Evolutionary conservation across 306 rosid genomes (phyloP).

Genomic region (Mucuna pruriens): DNA sequence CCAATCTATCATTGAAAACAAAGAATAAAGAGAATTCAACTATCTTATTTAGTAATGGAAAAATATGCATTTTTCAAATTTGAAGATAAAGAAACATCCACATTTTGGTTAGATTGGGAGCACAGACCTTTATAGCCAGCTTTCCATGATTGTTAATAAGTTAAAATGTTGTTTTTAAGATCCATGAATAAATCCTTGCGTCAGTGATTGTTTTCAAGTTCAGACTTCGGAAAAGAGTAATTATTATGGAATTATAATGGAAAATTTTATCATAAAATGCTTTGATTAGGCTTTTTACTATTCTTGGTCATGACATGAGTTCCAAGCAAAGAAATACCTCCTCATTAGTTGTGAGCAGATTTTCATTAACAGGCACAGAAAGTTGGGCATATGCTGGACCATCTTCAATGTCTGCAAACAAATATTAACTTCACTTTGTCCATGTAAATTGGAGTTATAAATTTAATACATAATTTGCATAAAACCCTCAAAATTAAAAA

Average conservation of each 20-base stretch:
- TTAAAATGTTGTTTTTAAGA: slow-evolving; percentile 11
- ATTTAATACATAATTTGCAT: slow-evolving; percentile 3
- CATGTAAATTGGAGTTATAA: slow-evolving; percentile 2
- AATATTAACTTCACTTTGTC: not conserved
- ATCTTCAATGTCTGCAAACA: slow-evolving; percentile 61
- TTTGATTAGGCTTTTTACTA: not conserved
- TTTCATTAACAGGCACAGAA: slow-evolving; percentile 56
- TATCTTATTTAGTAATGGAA: not conserved
- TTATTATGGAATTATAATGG: not conserved
- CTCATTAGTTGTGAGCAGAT: slow-evolving; percentile 53
- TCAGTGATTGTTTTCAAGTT: not conserved
- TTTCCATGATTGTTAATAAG: not conserved
- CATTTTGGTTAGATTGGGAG: not conserved
- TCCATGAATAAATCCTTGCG: slow-evolving; percentile 4
- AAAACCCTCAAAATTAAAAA: slow-evolving; percentile 17
- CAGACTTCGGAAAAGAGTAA: slow-evolving; percentile 5
- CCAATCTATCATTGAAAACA: slow-evolving; percentile 3
- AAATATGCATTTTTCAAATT: not conserved
- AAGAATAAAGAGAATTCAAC: not conserved
- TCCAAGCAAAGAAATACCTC: slow-evolving; percentile 49
- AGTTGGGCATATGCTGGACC: slow-evolving; percentile 62
- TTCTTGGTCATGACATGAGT: not conserved
- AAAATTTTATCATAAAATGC: slow-evolving; percentile 28
- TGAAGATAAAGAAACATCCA: slow-evolving; percentile 19
- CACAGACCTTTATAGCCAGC: not conserved